Evolutionary conservation across 139 green algal species (phyloP), one percentile per base, ranked within the genome.

Genomic region (Mychonastes homosphaera): DNA sequence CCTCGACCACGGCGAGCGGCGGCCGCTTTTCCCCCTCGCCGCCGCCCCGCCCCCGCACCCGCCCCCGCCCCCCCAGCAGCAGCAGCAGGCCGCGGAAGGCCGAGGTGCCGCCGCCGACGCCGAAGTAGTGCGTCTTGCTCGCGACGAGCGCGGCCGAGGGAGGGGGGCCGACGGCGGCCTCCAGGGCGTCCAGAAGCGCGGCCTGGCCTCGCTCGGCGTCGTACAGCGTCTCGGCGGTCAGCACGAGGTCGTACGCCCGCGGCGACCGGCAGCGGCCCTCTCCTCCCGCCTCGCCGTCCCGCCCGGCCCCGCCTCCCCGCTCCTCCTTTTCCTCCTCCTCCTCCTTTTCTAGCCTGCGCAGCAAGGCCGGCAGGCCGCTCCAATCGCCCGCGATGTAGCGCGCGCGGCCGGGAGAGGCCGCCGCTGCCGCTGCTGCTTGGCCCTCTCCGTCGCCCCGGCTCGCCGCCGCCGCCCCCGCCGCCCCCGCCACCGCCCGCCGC

Each of bases 71-170:
- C 46, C 19, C 46, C 39, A 46, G 15, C 39, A 46, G 15, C 39
- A 46, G 16, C 13, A 90, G 67, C 45, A 80, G 46, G 33, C 70
- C 40, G 16, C 58, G 61, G 51, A 96, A 96, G 5, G 67, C 59
- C 2, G 70, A 63, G 1, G 79, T 84, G 28, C 87, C 79, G 41
- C 91, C 91, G 3, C 89, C 91, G 7, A 98, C 91, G 3, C 91
- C 91, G 79, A 97, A 98, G 69, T 98, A 98, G 62, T 93, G 89
- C 1, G 72, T 79, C 70, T 98, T 98, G 32, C 84, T 83, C 0
- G 86, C 87, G 33, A 97, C 58, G 28, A 83, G 83, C 19, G 80
- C 83, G 12, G 36, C 36, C 10, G 36, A 10, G 10, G 36, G 12
- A 44, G 36, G 36, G 36, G 10, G 36, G 36, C 36, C 12, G 12